Conservation (phyloP, 2,329 filamentous ascomycete species). For the Fusarium bactridioides region DNA sequence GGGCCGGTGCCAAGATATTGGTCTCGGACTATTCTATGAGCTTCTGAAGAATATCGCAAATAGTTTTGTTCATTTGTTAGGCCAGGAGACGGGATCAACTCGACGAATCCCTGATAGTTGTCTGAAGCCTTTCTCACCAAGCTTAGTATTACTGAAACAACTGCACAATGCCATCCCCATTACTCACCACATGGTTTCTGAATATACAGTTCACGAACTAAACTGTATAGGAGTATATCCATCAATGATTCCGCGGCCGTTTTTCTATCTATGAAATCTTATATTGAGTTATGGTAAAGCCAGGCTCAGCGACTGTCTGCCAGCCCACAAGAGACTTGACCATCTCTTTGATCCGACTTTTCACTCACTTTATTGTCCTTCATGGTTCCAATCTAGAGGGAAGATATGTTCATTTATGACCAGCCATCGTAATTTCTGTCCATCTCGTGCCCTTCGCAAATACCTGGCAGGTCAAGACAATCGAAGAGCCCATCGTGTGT, state of each 20-base stretch:
- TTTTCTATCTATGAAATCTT: not conserved
- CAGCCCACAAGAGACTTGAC: not conserved
- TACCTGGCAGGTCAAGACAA: no score
- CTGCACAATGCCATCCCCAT: accelerated
- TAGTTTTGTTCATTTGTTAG: accelerated
- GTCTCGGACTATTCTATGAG: accelerated
- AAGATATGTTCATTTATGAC: no score
- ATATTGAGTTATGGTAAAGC: not conserved
- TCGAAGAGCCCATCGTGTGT: not conserved
- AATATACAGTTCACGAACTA: accelerated
- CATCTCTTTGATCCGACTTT: not conserved
- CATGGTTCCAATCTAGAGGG: accelerated
- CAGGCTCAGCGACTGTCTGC: no score
- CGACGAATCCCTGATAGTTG: not conserved
- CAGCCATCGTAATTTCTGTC: no score
- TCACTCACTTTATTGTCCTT: not conserved
- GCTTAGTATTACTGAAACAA: not conserved
- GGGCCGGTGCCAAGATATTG: not conserved
- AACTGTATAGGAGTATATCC: accelerated
- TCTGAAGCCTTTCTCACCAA: not conserved
- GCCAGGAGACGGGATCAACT: not conserved
- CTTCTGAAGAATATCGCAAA: accelerated
- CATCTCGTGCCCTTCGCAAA: no score
- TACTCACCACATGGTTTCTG: accelerated
- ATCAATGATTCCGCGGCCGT: no score